These are phyloP conservation scores for Infundibulicybe gibba DNA, from an alignment of 768 basidiomycete species.

Conservation along the genomic window DNA sequence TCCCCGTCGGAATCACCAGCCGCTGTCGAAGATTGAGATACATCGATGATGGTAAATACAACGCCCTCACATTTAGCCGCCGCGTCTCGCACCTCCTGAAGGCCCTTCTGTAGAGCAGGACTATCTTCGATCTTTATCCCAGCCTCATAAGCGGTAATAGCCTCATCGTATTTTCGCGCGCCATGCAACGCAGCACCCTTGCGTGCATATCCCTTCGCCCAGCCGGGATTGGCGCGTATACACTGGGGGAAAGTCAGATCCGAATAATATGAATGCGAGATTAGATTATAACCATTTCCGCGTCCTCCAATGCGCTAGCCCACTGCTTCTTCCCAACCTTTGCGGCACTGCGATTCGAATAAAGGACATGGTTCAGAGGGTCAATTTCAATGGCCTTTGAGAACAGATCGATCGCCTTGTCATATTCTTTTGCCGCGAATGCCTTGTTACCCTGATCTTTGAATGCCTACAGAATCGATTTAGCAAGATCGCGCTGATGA, in stretches of 20 bases:
- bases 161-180: constrained; percentile 71
- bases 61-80: constrained; percentile 48
- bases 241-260: constrained; percentile 43
- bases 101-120: constrained; percentile 78
- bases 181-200: constrained; percentile 95
- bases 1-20: constrained; percentile 5
- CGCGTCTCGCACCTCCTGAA: constrained; percentile 85
- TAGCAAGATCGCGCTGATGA: neutral
- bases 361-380: constrained; percentile 82
- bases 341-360: constrained; percentile 90
- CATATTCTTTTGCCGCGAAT: constrained; percentile 90
- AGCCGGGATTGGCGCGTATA: constrained; percentile 71
- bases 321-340: constrained; percentile 84
- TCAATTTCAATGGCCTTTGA: constrained; percentile 82
- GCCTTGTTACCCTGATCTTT: constrained; percentile 97
- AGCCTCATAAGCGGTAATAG: constrained; percentile 77
- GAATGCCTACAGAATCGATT: constrained; percentile 35
- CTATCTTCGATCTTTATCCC: constrained; percentile 83
- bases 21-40: neutral
- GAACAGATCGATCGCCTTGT: constrained; percentile 82
- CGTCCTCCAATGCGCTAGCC: constrained; percentile 76
- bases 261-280: neutral
- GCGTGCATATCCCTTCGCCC: constrained; percentile 89
- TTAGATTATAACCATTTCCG: constrained; percentile 68
- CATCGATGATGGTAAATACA: neutral